A percentile compares a stretch with the other conserved stretches of the same genome.
These are phyloP conservation scores for Cadophora luteo-olivacea DNA, from an alignment of 2,329 filamentous ascomycete species.

Conservation along the genomic window DNA sequence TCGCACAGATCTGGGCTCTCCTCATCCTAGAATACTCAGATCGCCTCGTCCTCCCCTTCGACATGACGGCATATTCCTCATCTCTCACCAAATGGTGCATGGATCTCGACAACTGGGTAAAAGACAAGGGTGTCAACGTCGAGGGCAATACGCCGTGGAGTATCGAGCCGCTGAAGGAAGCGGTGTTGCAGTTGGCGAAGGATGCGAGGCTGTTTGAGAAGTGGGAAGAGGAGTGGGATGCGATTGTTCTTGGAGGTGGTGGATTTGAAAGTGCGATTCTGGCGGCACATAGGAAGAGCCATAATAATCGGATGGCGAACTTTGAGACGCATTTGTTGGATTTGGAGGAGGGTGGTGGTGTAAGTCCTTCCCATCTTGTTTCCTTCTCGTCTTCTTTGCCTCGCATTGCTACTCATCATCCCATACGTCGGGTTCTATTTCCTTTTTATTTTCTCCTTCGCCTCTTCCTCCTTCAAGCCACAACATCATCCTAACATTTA, in stretches of 20 bases:
- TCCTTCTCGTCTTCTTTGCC: too few species aligned
- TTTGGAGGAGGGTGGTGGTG: slow-evolving; percentile 71
- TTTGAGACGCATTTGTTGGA: slow-evolving; percentile 90
- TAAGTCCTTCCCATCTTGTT: slow-evolving; percentile 59
- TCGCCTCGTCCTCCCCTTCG: slow-evolving; percentile 80
- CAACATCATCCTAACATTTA: slow-evolving; percentile 20
- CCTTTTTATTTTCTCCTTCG: too few species aligned
- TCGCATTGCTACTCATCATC: too few species aligned
- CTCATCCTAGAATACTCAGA: slow-evolving; percentile 88
- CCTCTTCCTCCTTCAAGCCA: neutral
- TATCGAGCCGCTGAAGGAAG: slow-evolving; percentile 63
- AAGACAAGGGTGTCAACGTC: slow-evolving; percentile 61
- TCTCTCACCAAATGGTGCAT: slow-evolving; percentile 69
- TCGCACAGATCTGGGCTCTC: slow-evolving; percentile 81
- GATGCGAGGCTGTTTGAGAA: slow-evolving; percentile 70
- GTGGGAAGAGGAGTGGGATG: slow-evolving; percentile 82
- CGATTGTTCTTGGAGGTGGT: slow-evolving; percentile 70
- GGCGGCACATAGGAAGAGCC: slow-evolving; percentile 70
- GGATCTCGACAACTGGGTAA: slow-evolving; percentile 70
- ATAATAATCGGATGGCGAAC: slow-evolving; percentile 78
- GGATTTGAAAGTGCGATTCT: slow-evolving; percentile 78
- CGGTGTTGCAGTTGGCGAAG: slow-evolving; percentile 64
- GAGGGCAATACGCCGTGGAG: slow-evolving; percentile 49
- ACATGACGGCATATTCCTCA: slow-evolving; percentile 75
- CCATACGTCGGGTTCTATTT: too few species aligned